Evolutionary conservation across 1,284 basidiomycete genomes (phyloP).

Genomic region (Papiliotrema laurentii): DNA sequence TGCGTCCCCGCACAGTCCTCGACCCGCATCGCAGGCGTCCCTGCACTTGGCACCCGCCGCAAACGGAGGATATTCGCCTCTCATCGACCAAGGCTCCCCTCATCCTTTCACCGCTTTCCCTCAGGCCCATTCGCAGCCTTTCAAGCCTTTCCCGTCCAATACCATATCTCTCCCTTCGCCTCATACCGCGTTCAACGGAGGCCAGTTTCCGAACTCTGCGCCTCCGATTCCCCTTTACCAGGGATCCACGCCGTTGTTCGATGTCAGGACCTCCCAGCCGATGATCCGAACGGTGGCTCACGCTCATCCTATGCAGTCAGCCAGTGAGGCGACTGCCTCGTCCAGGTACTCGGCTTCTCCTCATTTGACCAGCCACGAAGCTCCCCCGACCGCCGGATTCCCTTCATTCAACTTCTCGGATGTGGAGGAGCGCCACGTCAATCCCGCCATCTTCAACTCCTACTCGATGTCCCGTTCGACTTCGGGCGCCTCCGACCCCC

Average conservation of each 20-base stretch:
- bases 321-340: constrained; percentile 28
- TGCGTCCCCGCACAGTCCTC: constrained; percentile 23
- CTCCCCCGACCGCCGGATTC: constrained; percentile 13
- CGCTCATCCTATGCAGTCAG: constrained; percentile 35
- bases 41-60: constrained; percentile 20
- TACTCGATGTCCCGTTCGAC: constrained; percentile 38
- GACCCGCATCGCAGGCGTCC: constrained; percentile 29
- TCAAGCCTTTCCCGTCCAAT: constrained; percentile 13
- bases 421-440: constrained; percentile 20
- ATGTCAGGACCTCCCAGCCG: constrained; percentile 17
- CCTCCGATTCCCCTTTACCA: constrained; percentile 17
- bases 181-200: constrained; percentile 2
- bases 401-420: constrained; percentile 16
- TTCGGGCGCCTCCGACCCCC: constrained; percentile 25
- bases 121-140: constrained; percentile 6
- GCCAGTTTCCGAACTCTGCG: constrained; percentile 19
- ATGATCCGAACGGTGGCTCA: constrained; percentile 34
- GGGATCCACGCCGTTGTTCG: constrained; percentile 15
- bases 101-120: constrained; percentile 16
- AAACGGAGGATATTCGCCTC: constrained; percentile 19
- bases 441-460: constrained; percentile 24
- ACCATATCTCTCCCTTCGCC: constrained; percentile 14
- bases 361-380: constrained; percentile 19
- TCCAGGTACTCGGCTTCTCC: constrained; percentile 34
- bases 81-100: constrained; percentile 9